Evolutionary conservation across 257 asterid genomes (phyloP), one percentile per base, ranked within the genome.

Genomic region (Ocimum tenuiflorum): DNA sequence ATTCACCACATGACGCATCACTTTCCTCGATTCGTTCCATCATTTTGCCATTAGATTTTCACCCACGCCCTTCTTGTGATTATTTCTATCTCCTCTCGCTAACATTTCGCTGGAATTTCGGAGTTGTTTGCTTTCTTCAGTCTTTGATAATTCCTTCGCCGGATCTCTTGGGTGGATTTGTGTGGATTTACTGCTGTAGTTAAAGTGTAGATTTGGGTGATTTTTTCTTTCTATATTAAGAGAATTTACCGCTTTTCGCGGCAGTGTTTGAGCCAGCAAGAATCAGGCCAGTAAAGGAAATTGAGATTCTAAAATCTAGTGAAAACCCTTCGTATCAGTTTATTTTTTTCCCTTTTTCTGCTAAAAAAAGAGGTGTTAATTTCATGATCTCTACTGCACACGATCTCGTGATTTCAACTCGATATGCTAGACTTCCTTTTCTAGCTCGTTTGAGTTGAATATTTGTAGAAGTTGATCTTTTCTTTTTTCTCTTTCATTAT

Each of bases 31-130:
- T n/a, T n/a, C n/a, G n/a, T n/a, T n/a, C n/a, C 31, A 27, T 27
- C 31, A 27, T 27, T 27, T 27, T 4, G 2, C 38, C 62, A 33
- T 42, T 60, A 46, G 79, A 66, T 76, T 71, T 56, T 7, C 42
- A n/a, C n/a, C 70, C 78, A 42, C 54, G 20, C 69, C 19, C 19
- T 43, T 60, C 14, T 20, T 22, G 38, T 45, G 46, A 13, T 45
- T 36, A 47, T 13, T 2, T 19, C 51, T 38, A 49, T 51, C 5
- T 24, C 36, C 63, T 11, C 54, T 50, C 52, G 42, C 39, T 53
- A 0, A 11, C 4, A 36, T 24, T 55, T 49, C 50, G 6, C 68
- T 41, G 55, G 3, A 53, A 20, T 27, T 13, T 35, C 31, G 50
- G 76, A 13, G 52, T 31, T 6, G 43, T 64, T 38, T 27, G 22